phyloP scores from a whole-genome alignment of 1,284 basidiomycete species.

The Paramarasmius palmivorus region DNA sequence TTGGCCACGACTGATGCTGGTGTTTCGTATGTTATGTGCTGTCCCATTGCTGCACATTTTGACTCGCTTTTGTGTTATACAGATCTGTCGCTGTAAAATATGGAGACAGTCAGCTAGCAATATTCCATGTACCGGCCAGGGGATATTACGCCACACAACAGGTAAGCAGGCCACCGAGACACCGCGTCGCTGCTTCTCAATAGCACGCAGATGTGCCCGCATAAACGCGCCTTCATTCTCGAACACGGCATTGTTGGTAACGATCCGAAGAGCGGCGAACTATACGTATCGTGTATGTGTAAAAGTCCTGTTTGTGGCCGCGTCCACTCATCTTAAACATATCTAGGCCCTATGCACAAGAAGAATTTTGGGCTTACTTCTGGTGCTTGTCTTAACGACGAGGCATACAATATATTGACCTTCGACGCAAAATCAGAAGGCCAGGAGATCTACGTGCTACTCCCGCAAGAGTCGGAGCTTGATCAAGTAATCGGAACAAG shows the following conservation, averaged over 20 bases:
- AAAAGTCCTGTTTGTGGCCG: slow-evolving; percentile 1
- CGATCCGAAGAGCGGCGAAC: slow-evolving; percentile 43
- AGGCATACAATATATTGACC: slow-evolving; percentile 63
- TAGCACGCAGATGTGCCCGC: slow-evolving; percentile 30
- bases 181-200: background rate
- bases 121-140: slow-evolving; percentile 43
- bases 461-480: slow-evolving; percentile 59
- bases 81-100: slow-evolving; percentile 57
- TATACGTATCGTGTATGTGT: slow-evolving; percentile 17
- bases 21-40: background rate
- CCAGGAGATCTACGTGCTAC: slow-evolving; percentile 50
- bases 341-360: slow-evolving; percentile 70
- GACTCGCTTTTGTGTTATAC: background rate
- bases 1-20: slow-evolving; percentile 50
- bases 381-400: slow-evolving; percentile 66
- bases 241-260: slow-evolving; percentile 70
- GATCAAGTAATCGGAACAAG: slow-evolving; percentile 67
- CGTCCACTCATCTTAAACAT: slow-evolving; percentile 21
- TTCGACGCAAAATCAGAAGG: slow-evolving; percentile 59
- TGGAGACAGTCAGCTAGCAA: slow-evolving; percentile 71
- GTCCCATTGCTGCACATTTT: background rate
- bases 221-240: slow-evolving; percentile 71
- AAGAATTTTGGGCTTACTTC: slow-evolving; percentile 63
- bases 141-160: slow-evolving; percentile 74
- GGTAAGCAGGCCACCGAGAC: slow-evolving; percentile 31